Evolutionary conservation across 352 stramenopile species (phyloP), one percentile per base, ranked within the genome.

Genomic region (Phytophthora idaei): DNA sequence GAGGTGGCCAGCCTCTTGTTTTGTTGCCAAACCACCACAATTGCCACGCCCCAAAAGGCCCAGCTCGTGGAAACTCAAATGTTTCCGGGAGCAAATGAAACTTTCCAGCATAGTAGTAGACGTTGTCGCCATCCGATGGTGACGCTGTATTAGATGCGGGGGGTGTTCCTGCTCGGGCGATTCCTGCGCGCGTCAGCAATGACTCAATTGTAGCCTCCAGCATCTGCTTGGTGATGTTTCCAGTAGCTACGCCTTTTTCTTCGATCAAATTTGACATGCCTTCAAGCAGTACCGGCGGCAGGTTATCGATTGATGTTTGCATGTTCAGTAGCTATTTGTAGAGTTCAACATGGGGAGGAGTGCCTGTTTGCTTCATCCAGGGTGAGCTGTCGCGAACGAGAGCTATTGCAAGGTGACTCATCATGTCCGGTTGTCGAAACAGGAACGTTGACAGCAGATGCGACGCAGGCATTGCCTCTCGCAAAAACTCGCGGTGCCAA

Each of bases 11-110:
- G 17, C 54, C 61, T 46, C 34, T 49, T 27, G 34, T 12, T 15
- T 61, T 64, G 17, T 64, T 27, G 8, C 54, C 62, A 14, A 70
- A 51, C 49, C 55, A 64, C 31, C 54, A 64, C 4, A 64, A 25
- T 12, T 57, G 32, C 48, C 48, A 70, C 14, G 62, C 62, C 9
- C 41, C 48, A 46, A 51, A 64, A 25, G 62, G 31, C 3, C 47
- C 55, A n/a, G 32, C 52, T 1, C 48, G 10, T 9, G 51, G 63
- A 27, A 71, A 66, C 11, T 66, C 47, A 48, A 58, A 61, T 3
- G 29, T 34, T n/a, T 66, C 17, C 8, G 56, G 63, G 2, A 62
- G 41, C 4, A 66, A 32, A n/a, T 66, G 56, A 34, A 62, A 66
- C 29, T 66, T 57, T 1, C 50, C 56, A 31, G 48, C 21, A 11